A percentile compares a stretch with the other conserved stretches of the same genome.
These are phyloP conservation scores for Pleurostoma richardsiae DNA, from an alignment of 2,329 filamentous ascomycete genomes.

Conservation along the genomic window DNA sequence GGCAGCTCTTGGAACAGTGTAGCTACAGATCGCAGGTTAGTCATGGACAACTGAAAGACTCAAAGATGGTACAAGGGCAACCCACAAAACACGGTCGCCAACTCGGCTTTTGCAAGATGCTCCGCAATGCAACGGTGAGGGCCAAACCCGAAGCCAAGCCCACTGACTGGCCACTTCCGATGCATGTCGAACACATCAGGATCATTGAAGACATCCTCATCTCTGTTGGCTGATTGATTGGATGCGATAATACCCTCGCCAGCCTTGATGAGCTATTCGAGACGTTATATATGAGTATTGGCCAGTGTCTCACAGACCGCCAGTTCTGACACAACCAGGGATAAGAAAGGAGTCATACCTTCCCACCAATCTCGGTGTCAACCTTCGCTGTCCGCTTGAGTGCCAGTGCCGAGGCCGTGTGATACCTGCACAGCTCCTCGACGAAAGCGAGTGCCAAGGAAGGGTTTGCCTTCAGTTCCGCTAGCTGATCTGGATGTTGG, in stretches of 20 bases:
- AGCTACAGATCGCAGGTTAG: too few species aligned
- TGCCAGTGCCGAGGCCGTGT: slow-evolving; percentile 40
- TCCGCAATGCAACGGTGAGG: slow-evolving; percentile 41
- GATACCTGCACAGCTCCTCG: slow-evolving; percentile 41
- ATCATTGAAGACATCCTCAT: slow-evolving; percentile 34
- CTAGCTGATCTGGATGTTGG: slow-evolving; percentile 31
- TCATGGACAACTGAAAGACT: too few species aligned
- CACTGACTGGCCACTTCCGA: slow-evolving; percentile 26
- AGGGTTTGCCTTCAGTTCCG: slow-evolving; percentile 18
- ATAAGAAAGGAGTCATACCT: slow-evolving; percentile 14
- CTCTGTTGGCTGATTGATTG: slow-evolving; percentile 38
- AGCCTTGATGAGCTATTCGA: slow-evolving; percentile 23
- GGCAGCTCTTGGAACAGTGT: too few species aligned
- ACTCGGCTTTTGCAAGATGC: slow-evolving; percentile 32
- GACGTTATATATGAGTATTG: too few species aligned
- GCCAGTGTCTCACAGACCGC: too few species aligned
- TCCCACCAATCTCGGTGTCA: slow-evolving; percentile 36
- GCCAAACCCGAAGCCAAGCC: slow-evolving; percentile 40
- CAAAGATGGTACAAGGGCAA: too few species aligned
- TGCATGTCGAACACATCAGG: slow-evolving; percentile 38
- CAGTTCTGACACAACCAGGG: too few species aligned
- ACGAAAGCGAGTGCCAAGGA: slow-evolving; percentile 32
- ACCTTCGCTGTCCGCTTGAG: slow-evolving; percentile 42
- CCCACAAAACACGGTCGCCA: slow-evolving; percentile 31
- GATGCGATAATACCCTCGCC: slow-evolving; percentile 41